Evolutionary conservation across 2,329 filamentous ascomycete species (phyloP), one percentile per base, ranked within the genome.

Genomic region (Lasiodiplodia gonubiensis): DNA sequence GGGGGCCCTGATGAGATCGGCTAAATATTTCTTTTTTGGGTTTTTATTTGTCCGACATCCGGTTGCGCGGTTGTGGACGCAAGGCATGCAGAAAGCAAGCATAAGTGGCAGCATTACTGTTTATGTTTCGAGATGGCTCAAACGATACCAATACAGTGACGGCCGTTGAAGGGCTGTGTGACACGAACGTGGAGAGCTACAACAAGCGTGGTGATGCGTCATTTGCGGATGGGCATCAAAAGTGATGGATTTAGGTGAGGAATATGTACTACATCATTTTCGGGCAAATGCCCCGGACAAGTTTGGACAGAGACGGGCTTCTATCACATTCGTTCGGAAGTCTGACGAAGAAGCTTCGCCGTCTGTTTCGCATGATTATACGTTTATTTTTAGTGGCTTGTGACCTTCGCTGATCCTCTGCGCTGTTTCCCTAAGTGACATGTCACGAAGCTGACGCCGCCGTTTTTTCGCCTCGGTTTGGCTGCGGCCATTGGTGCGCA

Each of bases 51-150:
- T 11, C 42, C n/a, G 33, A 18, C 37, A 48, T 54, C 48, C 53
- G 33, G 51, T 46, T 46, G 61, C 46, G 55, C n/a, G 48, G 23
- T 27, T 30, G 35, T 53, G 21, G 37, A 61, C 30, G 35, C 42
- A 52, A 11, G 25, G 59, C 59, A 37, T 51, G 59, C 59, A 63
- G 59, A 52, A 63, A 63, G 59, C 59, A 63, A 27, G 55, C 35
- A 52, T 33, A 53, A 46, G 49, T 64, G 48, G 51, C 52, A 52
- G 46, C 25, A 48, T 61, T 54, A 46, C 23, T 55, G 10, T 23
- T 33, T 55, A 14, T 42, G n/a, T 23, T 16, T 21, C 57, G 10
- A 42, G 57, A 25, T n/a, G 27, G 25, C 39, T 61, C 30, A 27
- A 48, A 21, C 30, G 16, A 16, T n/a, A 27, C n/a, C 27, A 39